Conservation (phyloP, 768 basidiomycete species). For the Rossbeevera mucosa region DNA sequence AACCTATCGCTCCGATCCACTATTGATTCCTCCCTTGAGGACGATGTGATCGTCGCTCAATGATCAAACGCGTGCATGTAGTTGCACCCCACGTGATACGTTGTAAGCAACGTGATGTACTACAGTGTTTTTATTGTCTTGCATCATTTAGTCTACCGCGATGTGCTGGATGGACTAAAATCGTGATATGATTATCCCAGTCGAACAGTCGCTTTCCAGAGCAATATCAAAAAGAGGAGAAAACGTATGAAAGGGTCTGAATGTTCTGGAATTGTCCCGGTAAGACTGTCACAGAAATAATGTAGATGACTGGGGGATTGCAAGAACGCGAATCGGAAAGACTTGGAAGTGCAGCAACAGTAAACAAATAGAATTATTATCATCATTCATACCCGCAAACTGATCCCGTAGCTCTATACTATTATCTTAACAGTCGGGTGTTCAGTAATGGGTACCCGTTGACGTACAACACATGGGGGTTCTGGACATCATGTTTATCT, state of each 20-base stretch:
- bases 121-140: neutral
- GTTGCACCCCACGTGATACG: neutral
- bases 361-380: neutral
- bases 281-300: no score
- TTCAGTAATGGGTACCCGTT: constrained; percentile 75
- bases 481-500: constrained; percentile 26
- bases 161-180: neutral
- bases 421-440: constrained; percentile 61
- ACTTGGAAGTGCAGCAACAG: neutral
- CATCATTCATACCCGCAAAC: neutral
- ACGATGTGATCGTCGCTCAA: neutral
- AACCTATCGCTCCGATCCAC: constrained; percentile 79
- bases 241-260: no score
- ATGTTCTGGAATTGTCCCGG: neutral
- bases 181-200: neutral
- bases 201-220: neutral
- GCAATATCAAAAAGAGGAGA: no score
- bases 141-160: neutral
- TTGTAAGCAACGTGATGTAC: neutral
- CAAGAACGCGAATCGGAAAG: no score
- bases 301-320: no score
- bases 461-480: constrained; percentile 60
- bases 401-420: neutral
- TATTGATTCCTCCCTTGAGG: constrained; percentile 40
- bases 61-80: neutral